A percentile compares a stretch with the other conserved stretches of the same genome.
These are phyloP conservation scores for Leucocoprinus sp. DNA, from an alignment of 768 basidiomycete genomes.

Conservation along the genomic window DNA sequence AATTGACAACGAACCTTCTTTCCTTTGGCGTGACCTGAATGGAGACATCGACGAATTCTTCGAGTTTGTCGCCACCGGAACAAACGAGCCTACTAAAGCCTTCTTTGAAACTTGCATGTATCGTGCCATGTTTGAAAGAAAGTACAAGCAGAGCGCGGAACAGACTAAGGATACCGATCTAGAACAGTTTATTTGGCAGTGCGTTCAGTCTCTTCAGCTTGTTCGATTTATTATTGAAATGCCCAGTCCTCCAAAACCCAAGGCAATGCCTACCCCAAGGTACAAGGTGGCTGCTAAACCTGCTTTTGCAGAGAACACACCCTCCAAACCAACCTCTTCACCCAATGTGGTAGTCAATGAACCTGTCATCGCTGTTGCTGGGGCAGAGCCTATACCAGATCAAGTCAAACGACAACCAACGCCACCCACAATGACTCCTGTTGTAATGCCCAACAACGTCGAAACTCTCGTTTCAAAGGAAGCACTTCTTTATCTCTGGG, in stretches of 20 bases:
- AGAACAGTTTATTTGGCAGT: slow-evolving; percentile 79
- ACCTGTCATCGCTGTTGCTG: background rate
- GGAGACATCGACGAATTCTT: slow-evolving; percentile 91
- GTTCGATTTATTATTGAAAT: background rate
- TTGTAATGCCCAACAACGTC: slow-evolving; percentile 17
- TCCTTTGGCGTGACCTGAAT: slow-evolving; percentile 87
- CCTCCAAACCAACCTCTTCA: background rate
- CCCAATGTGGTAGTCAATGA: slow-evolving; percentile 3
- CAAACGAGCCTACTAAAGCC: slow-evolving; percentile 73
- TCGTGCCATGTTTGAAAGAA: slow-evolving; percentile 94
- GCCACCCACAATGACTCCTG: background rate
- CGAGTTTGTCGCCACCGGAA: slow-evolving; percentile 79
- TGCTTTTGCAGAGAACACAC: slow-evolving; percentile 12
- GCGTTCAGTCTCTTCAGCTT: slow-evolving; percentile 23
- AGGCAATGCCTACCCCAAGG: slow-evolving; percentile 20
- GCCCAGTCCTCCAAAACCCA: slow-evolving; percentile 27
- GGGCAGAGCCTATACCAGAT: slow-evolving; percentile 1
- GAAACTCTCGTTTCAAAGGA: slow-evolving; percentile 30
- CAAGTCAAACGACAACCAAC: slow-evolving; percentile 7
- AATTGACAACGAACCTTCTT: slow-evolving; percentile 69
- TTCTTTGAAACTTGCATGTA: slow-evolving; percentile 95
- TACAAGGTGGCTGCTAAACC: slow-evolving; percentile 20
- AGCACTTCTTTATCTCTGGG: slow-evolving; percentile 60
- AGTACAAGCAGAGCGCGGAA: slow-evolving; percentile 68
- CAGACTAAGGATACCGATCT: slow-evolving; percentile 59